Conservation (phyloP, 148 eudicot species). For the Oxyria digyna region DNA sequence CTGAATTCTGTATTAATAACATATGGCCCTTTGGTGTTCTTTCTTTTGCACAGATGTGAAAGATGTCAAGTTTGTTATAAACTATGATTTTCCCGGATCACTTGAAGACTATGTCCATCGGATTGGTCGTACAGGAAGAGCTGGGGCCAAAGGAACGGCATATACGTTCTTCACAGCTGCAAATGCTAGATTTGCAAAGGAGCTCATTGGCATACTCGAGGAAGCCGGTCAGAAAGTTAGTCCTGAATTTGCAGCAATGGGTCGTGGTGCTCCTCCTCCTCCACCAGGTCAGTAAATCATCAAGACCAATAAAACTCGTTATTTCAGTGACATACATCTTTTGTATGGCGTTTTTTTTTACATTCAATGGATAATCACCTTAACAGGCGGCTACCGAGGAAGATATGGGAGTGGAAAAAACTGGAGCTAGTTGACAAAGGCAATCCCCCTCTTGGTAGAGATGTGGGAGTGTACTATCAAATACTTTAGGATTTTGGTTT, state of each 20-base stretch:
- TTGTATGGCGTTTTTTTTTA: neutral
- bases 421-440: constrained; percentile 36
- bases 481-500: neutral
- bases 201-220: constrained; percentile 72
- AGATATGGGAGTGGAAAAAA: constrained; percentile 66
- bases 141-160: constrained; percentile 97
- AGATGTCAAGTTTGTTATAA: constrained; percentile 88
- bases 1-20: too few species aligned
- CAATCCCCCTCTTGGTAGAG: neutral
- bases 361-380: neutral
- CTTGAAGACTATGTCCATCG: constrained; percentile 98
- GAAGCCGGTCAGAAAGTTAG: constrained; percentile 96
- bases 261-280: constrained; percentile 92
- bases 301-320: too few species aligned
- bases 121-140: constrained; percentile 95
- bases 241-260: constrained; percentile 87
- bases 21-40: neutral
- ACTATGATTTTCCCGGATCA: constrained; percentile 95
- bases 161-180: constrained; percentile 96
- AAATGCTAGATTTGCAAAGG: constrained; percentile 94
- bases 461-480: neutral
- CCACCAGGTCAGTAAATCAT: constrained; percentile 53
- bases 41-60: constrained; percentile 63
- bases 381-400: constrained; percentile 57
- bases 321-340: too few species aligned